Evolutionary conservation across 768 basidiomycete species (phyloP).

Genomic region (Mycena amicta): DNA sequence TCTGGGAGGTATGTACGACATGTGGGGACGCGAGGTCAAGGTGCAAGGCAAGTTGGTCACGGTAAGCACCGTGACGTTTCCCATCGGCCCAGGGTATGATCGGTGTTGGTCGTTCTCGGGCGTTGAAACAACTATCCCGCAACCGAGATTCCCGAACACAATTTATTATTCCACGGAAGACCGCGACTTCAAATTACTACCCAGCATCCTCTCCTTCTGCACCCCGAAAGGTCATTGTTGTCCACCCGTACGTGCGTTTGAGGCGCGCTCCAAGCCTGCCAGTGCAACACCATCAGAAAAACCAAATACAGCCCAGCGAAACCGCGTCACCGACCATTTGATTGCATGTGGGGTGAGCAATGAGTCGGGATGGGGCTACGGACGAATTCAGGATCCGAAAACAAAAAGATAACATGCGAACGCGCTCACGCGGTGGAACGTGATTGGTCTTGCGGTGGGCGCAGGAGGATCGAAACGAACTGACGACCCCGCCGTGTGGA

Average conservation of each 20-base stretch:
- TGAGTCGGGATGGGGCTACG: neutral
- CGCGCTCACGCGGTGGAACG: neutral
- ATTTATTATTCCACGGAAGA: too few relatives aligned
- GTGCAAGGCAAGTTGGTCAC: too few relatives aligned
- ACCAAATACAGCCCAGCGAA: too few relatives aligned
- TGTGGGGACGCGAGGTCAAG: too few relatives aligned
- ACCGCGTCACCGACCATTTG: neutral
- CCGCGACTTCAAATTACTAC: too few relatives aligned
- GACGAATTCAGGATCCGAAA: neutral
- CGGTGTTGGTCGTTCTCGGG: too few relatives aligned
- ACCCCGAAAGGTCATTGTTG: neutral
- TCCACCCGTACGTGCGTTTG: slow-evolving; percentile 1
- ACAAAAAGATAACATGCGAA: neutral
- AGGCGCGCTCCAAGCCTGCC: neutral
- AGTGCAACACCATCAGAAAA: neutral
- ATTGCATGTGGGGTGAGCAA: neutral
- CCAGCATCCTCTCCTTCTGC: neutral
- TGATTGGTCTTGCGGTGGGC: slow-evolving; percentile 2
- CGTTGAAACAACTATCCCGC: too few relatives aligned
- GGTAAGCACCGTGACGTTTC: too few relatives aligned
- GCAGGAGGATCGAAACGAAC: slow-evolving; percentile 9
- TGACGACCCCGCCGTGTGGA: slow-evolving; percentile 8
- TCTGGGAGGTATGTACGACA: too few relatives aligned
- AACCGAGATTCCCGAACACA: too few relatives aligned
- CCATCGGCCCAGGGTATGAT: too few relatives aligned